Base-by-base conservation (phyloP, 768 basidiomycete genomes). In the Pleurotus tuber-regium region DNA sequence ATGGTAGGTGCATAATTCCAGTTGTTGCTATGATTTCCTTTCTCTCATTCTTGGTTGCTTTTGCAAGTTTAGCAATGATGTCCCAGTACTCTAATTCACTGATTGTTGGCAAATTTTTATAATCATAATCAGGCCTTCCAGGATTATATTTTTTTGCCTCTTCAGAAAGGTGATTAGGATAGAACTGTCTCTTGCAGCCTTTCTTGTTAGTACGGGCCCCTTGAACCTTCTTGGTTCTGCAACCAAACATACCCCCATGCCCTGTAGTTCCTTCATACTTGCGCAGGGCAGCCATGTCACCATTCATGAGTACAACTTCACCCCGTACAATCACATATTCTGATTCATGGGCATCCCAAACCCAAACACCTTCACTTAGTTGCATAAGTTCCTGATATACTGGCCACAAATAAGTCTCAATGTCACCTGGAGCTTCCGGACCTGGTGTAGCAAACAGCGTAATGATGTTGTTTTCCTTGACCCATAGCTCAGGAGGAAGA, bases 181-280 rank as follows among this genome's bases (percentile, higher is more conserved):
- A 70, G 33, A 66, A 70, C 12, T 58, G 63, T 61, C 56, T 26
- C 60, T 61, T 33, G 61, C 38, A 30, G 61, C 63, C 14, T 25
- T n/a, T n/a, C 28, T 52, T 33, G n/a, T 49, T 53, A 53, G 69
- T 69, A 2, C 60, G 47, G 54, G 68, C 64, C 1, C 68, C 68
- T 63, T 41, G 60, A 29, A 63, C 54, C 28, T 55, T 63, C 11
- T 55, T 38, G 39, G 64, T 63, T 1, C 66, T 64, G 21, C 59
- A 53, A 61, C 64, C 61, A 4, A n/a, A n/a, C n/a, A n/a, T n/a
- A n/a, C n/a, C n/a, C n/a, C n/a, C n/a, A n/a, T n/a, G n/a, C n/a
- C n/a, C n/a, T n/a, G n/a, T n/a, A n/a, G n/a, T n/a, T n/a, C 66
- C 63, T 62, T 60, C 66, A 11, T 65, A 33, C 46, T 71, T 71